Base-by-base conservation (phyloP, 2,329 filamentous ascomycete species). In the Scedosporium aurantiacum region DNA sequence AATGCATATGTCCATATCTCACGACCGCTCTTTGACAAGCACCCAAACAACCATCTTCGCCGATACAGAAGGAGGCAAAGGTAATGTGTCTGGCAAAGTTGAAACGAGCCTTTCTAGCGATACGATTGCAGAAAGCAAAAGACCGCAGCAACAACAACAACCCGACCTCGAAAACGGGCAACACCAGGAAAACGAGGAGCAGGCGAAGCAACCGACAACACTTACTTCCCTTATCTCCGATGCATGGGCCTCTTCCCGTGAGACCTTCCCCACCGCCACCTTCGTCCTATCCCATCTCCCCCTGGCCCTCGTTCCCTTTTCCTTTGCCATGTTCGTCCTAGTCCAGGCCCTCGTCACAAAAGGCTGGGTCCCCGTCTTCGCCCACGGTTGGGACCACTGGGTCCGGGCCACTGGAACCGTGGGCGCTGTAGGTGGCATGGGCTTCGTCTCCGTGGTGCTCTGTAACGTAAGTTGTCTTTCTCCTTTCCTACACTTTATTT, bases 311-410 rank as follows among this genome's bases (percentile, higher is more conserved):
- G 77, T 91, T 0, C 87, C 88, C 0, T 90, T 90, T 66, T 84
- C 87, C 0, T 84, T 91, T 61, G 78, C 81, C 63, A 90, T 90
- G 87, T 90, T 90, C 64, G 79, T 90, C 8, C 79, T 91, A 0
- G 87, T 90, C 0, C 87, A 91, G 68, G 86, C 81, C 0, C 72
- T 91, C 1, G 87, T 88, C 0, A 89, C 84, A 0, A 90, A 88
- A 64, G 87, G 88, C 10, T 90, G 88, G 88, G 83, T 90, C 0
- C 79, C 81, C 0, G 85, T 90, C 0, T 90, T 90, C 66, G 87
- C 87, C 0, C 78, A 88, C 58, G 87, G 87, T 1, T 90, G 87
- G 87, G 81, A 88, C 62, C 82, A 87, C 58, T 90, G 87, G 87
- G 86, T 89, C 0, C 73, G 77, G 8, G 86, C 81, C 68, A 90